phyloP scores from a whole-genome alignment of 2,329 filamentous ascomycete genomes.

The Apiospora saccharicola region DNA sequence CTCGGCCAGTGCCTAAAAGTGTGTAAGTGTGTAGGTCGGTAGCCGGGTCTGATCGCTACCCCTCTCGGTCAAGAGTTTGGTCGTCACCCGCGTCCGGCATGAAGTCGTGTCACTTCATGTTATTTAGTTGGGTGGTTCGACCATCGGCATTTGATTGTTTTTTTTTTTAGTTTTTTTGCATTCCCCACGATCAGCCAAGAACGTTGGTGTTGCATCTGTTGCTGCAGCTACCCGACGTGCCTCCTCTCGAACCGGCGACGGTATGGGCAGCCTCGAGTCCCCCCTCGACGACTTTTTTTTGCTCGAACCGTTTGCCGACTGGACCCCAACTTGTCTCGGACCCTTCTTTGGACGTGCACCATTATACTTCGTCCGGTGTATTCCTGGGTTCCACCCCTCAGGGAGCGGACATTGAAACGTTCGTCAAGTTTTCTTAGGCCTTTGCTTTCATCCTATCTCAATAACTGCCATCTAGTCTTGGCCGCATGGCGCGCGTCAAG shows the following conservation, averaged over 20 bases:
- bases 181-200: conserved; percentile 12
- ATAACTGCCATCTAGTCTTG: conserved; percentile 4
- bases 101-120: neutral
- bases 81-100: neutral
- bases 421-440: neutral
- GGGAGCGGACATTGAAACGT: neutral
- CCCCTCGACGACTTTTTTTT: neutral
- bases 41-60: neutral
- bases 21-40: neutral
- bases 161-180: too few relatives aligned
- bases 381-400: neutral
- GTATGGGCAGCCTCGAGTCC: neutral
- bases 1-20: conserved; percentile 5
- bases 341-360: conserved; percentile 17
- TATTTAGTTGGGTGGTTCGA: neutral
- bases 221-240: neutral
- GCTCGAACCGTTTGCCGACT: conserved; percentile 1
- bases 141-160: neutral
- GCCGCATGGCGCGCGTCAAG: neutral
- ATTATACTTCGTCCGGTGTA: conserved; percentile 4
- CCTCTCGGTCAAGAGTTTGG: neutral
- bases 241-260: neutral
- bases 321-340: conserved; percentile 5
- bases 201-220: neutral
- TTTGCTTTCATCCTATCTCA: conserved; percentile 8